These are phyloP conservation scores for Diospyros lotus DNA, from an alignment of 148 eudicot genomes.

Conservation along the genomic window DNA sequence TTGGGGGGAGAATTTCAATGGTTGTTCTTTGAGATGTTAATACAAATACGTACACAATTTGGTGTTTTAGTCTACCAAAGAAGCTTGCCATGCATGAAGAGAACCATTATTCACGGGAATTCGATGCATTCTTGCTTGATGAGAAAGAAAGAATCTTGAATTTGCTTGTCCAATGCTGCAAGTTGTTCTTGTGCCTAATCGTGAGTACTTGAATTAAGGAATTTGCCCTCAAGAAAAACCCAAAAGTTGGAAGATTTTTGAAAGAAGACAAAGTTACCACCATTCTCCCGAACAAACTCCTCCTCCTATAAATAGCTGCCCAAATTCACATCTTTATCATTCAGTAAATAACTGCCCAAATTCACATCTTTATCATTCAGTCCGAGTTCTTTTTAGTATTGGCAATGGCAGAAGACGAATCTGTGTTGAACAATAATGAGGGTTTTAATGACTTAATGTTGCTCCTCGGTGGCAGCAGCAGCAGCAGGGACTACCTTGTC, in stretches of 20 bases:
- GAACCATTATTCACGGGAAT: too few relatives aligned
- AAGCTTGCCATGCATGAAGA: too few relatives aligned
- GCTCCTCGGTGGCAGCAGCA: constrained; percentile 15
- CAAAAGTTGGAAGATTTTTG: not conserved
- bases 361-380: too few relatives aligned
- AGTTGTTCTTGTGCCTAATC: constrained; percentile 4
- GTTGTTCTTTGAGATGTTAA: too few relatives aligned
- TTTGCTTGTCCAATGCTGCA: not conserved
- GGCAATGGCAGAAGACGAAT: not conserved
- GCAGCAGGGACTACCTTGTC: constrained; percentile 22
- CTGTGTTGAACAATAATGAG: constrained; percentile 6
- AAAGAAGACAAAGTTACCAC: not conserved
- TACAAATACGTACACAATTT: too few relatives aligned
- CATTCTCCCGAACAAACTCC: too few relatives aligned
- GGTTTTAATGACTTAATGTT: constrained; percentile 19
- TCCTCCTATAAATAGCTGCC: too few relatives aligned
- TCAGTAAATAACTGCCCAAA: too few relatives aligned
- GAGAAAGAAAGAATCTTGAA: constrained; percentile 7
- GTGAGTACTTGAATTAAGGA: not conserved
- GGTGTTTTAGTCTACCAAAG: too few relatives aligned
- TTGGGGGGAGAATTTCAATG: too few relatives aligned
- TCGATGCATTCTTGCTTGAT: not conserved
- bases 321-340: too few relatives aligned
- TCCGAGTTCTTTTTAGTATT: too few relatives aligned
- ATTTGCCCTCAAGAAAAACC: not conserved